Evolutionary conservation across 108 stramenopile species (phyloP), one percentile per base, ranked within the genome.

Genomic region (Skeletonema menzelii): DNA sequence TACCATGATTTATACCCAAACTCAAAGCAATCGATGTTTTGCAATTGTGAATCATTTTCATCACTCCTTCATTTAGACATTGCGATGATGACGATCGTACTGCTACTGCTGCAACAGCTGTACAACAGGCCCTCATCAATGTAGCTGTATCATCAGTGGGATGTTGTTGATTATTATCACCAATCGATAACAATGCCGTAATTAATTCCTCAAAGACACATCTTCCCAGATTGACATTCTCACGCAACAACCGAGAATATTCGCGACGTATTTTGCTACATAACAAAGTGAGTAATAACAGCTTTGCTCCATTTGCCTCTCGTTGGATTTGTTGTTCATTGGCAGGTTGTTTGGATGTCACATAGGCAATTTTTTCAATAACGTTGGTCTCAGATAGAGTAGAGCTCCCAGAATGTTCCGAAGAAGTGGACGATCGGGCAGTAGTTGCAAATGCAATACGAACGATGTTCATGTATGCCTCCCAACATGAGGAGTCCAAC

Each of bases 401-500:
- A 24, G 47, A 63, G 62, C 49, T 17, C 4, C 13, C 8, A 11
- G 26, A 6, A 35, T 35, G 32, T 27, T 34, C 19, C 57, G 10
- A 11, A 38, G 37, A 59, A 32, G 31, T 32, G 61, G 73, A 17
- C 58, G 56, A 19, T 22, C 31, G 20, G 69, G 59, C 77, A 80
- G 74, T 56, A n/a, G 62, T 42, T 0, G 38, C 1, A 20, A 64
- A 42, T 11, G 63, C 44, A 22, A 42, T 24, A 35, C 40, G 19
- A 42, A 64, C 22, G 26, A 64, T 64, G 63, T 71, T 60, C 4
- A 66, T 53, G 56, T 85, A 82, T 4, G 82, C 69, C 30, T 60
- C 70, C 77, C 81, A 79, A 77, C 77, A 17, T 65, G 73, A 15
- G 68, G 67, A n/a, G 64, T 73, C 49, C 19, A n/a, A 27, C 24